phyloP scores from a whole-genome alignment of 2,329 filamentous ascomycete species.

The Raffaelea arxii region DNA sequence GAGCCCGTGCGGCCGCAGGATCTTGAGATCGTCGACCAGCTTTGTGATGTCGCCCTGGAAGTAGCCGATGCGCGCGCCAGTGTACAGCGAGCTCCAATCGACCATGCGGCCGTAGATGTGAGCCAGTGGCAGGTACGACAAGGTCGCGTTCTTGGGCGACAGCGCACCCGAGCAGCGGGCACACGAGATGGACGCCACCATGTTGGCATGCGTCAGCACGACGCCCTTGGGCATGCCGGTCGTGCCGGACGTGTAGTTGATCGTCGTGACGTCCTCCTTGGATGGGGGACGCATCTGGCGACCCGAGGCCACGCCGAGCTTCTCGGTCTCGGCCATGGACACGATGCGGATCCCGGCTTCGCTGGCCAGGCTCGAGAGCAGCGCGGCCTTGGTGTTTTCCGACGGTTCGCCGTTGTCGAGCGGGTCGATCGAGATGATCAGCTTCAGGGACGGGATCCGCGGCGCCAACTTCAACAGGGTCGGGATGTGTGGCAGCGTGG shows the following conservation, averaged over 20 bases:
- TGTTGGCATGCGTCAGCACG: constrained; percentile 70
- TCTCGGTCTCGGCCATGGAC: constrained; percentile 72
- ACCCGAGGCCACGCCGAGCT: constrained; percentile 61
- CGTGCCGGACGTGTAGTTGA: constrained; percentile 85
- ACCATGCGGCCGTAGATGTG: constrained; percentile 87
- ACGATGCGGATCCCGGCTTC: constrained; percentile 70
- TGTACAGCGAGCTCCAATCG: constrained; percentile 65
- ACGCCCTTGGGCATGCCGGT: constrained; percentile 79
- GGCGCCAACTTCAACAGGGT: constrained; percentile 69
- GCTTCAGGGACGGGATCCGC: constrained; percentile 69
- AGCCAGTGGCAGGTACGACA: constrained; percentile 86
- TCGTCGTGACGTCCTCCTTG: constrained; percentile 71
- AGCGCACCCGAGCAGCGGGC: constrained; percentile 47
- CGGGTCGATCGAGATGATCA: constrained; percentile 80
- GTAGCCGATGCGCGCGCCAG: constrained; percentile 72
- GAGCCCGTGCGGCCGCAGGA: constrained; percentile 72
- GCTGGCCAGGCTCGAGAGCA: constrained; percentile 66
- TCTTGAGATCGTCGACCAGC: constrained; percentile 83
- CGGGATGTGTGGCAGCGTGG: constrained; percentile 72
- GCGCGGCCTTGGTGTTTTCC: constrained; percentile 67
- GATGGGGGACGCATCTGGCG: constrained; percentile 61
- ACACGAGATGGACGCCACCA: constrained; percentile 60
- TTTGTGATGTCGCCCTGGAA: constrained; percentile 87
- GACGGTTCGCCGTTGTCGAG: constrained; percentile 69
- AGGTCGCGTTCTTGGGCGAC: constrained; percentile 47